These are phyloP conservation scores for Linderniella brevidens DNA, from an alignment of 257 asterid genomes.

Conservation along the genomic window DNA sequence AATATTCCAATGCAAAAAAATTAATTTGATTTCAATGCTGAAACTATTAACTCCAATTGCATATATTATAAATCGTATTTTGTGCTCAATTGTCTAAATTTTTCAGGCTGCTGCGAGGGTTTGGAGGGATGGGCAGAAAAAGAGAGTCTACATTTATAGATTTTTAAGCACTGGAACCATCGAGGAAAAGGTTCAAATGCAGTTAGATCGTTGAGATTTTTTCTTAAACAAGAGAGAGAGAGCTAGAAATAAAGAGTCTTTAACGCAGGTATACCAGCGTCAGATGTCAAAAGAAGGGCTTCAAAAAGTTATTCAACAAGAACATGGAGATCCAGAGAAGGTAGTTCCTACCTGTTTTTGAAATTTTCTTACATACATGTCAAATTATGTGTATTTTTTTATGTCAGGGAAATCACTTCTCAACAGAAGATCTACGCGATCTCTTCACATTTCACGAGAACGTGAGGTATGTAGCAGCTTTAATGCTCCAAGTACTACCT, in stretches of 20 bases:
- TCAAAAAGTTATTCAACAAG: slow-evolving; percentile 84
- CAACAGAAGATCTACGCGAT: slow-evolving; percentile 89
- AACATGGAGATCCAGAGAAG: slow-evolving; percentile 54
- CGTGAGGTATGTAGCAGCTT: slow-evolving; percentile 29
- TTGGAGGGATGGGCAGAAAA: slow-evolving; percentile 99
- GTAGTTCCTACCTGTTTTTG: slow-evolving; percentile 14
- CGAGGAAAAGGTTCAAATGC: slow-evolving; percentile 70
- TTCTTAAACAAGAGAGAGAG: no score
- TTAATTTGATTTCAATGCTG: slow-evolving; percentile 10
- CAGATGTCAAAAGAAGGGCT: slow-evolving; percentile 99
- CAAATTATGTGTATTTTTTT: slow-evolving; percentile 13
- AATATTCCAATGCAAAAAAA: slow-evolving; percentile 5
- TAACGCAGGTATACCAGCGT: slow-evolving; percentile 83
- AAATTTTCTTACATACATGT: background rate
- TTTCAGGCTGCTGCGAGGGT: slow-evolving; percentile 95
- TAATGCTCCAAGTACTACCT: background rate
- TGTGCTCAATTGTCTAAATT: slow-evolving; percentile 11
- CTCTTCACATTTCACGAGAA: slow-evolving; percentile 67
- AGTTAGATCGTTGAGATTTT: background rate
- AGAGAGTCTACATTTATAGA: slow-evolving; percentile 92
- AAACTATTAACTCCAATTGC: background rate
- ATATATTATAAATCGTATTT: slow-evolving; percentile 9
- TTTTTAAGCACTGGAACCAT: slow-evolving; percentile 92
- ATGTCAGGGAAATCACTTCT: slow-evolving; percentile 64
- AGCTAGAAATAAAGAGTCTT: background rate